These are phyloP conservation scores for Schizonepeta tenuifolia DNA, from an alignment of 257 asterid genomes.

Conservation along the genomic window DNA sequence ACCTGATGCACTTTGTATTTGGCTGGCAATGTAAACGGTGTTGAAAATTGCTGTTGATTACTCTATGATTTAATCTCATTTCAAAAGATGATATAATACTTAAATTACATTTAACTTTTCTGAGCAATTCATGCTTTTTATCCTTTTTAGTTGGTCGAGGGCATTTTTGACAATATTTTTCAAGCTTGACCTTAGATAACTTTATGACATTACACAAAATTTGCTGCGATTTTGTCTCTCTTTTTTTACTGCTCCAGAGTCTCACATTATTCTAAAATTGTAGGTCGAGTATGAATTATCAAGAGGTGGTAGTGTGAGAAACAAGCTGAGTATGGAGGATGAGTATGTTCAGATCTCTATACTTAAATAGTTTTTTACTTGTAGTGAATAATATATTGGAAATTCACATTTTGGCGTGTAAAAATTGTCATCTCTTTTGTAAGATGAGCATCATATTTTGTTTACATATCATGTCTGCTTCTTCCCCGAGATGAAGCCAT, in stretches of 20 bases:
- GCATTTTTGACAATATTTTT: constrained; percentile 16
- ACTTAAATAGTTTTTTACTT: neutral
- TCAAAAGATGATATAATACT: constrained; percentile 1
- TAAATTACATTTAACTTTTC: neutral
- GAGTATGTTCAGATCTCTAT: constrained; percentile 63
- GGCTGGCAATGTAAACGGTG: constrained; percentile 4
- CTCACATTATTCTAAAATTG: constrained; percentile 40
- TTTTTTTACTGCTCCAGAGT: constrained; percentile 25
- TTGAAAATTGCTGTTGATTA: constrained; percentile 1
- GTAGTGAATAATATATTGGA: constrained; percentile 10
- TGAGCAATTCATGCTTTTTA: constrained; percentile 21
- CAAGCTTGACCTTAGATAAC: constrained; percentile 9
- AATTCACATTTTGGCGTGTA: neutral
- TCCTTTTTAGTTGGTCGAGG: constrained; percentile 16
- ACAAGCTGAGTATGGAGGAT: constrained; percentile 69
- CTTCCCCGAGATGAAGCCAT: constrained; percentile 12
- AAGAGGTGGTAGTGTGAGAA: constrained; percentile 67
- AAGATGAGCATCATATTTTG: constrained; percentile 22
- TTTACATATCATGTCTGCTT: constrained; percentile 1
- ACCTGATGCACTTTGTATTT: constrained; percentile 2
- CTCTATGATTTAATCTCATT: constrained; percentile 21
- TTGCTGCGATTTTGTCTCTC: constrained; percentile 14
- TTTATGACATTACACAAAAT: constrained; percentile 11
- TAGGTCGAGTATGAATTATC: constrained; percentile 84
- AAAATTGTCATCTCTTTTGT: constrained; percentile 15